Evolutionary conservation across 306 rosid species (phyloP).

Genomic region (Begonia peltatifolia): DNA sequence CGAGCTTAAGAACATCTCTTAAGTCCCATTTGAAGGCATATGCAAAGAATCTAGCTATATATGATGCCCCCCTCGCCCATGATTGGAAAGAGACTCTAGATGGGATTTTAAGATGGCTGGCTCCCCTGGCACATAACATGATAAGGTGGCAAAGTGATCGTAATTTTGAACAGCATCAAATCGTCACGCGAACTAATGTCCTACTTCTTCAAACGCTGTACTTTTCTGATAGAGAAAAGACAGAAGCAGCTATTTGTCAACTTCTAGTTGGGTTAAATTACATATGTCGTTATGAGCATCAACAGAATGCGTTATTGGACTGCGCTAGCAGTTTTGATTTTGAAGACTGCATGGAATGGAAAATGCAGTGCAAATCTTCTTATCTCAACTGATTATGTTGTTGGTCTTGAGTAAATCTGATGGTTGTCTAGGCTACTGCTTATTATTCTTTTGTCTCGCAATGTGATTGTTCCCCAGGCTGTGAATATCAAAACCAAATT

Average conservation of each 20-base stretch:
- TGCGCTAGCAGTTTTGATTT: slow-evolving; percentile 84
- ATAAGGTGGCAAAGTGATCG: slow-evolving; percentile 97
- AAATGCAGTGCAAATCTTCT: slow-evolving; percentile 55
- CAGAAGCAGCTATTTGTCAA: slow-evolving; percentile 73
- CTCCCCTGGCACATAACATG: slow-evolving; percentile 84
- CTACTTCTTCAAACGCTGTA: slow-evolving; percentile 76
- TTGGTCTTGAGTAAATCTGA: too few species aligned
- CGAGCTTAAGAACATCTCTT: slow-evolving; percentile 59
- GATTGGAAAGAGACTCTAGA: slow-evolving; percentile 88
- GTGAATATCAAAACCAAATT: too few species aligned
- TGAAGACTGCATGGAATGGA: slow-evolving; percentile 85
- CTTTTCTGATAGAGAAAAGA: slow-evolving; percentile 67
- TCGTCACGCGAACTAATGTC: slow-evolving; percentile 54
- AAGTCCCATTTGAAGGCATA: slow-evolving; percentile 66
- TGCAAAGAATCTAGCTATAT: slow-evolving; percentile 69
- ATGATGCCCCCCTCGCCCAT: slow-evolving; percentile 95
- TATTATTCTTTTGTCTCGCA: too few species aligned
- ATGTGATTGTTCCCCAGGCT: too few species aligned
- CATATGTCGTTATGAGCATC: slow-evolving; percentile 90
- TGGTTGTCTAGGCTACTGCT: too few species aligned
- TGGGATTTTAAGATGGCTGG: slow-evolving; percentile 66
- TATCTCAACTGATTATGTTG: slow-evolving; percentile 18
- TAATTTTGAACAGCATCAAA: slow-evolving; percentile 74
- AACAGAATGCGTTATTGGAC: slow-evolving; percentile 79
- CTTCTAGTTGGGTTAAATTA: slow-evolving; percentile 88